phyloP scores from a whole-genome alignment of 305 asterid species.

The Striga hermonthica region DNA sequence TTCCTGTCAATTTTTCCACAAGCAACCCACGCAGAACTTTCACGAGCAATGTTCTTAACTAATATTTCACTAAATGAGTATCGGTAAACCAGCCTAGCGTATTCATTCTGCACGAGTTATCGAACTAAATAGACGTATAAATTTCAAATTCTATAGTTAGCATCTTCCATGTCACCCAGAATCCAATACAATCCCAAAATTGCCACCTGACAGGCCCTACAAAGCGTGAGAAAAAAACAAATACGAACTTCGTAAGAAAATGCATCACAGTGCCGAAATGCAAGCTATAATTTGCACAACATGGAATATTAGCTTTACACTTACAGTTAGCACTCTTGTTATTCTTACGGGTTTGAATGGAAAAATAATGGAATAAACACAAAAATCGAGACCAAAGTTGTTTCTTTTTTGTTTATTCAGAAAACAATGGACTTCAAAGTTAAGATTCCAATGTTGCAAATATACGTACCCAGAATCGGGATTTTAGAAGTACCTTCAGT shows the following conservation, averaged over 20 bases:
- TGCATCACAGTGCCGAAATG: too few relatives aligned
- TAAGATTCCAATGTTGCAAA: neutral
- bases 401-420: too few relatives aligned
- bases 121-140: neutral
- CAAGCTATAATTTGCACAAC: too few relatives aligned
- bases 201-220: slow-evolving; percentile 21
- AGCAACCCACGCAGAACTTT: too few relatives aligned
- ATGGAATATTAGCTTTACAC: too few relatives aligned
- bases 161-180: slow-evolving; percentile 3
- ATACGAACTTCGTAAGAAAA: too few relatives aligned
- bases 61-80: neutral
- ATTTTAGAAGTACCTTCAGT: slow-evolving; percentile 27
- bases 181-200: neutral
- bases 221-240: neutral
- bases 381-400: too few relatives aligned
- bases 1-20: too few relatives aligned
- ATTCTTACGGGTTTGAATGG: too few relatives aligned
- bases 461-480: neutral
- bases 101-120: neutral
- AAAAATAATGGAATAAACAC: too few relatives aligned
- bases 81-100: neutral
- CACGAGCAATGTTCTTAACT: too few relatives aligned
- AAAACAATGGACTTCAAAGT: neutral
- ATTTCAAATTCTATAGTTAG: neutral
- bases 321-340: too few relatives aligned